Percentiles rank a stretch among this genome's conserved stretches.
phyloP scores from a whole-genome alignment of 2,329 filamentous ascomycete species.

The Hypocrella siamensis region DNA sequence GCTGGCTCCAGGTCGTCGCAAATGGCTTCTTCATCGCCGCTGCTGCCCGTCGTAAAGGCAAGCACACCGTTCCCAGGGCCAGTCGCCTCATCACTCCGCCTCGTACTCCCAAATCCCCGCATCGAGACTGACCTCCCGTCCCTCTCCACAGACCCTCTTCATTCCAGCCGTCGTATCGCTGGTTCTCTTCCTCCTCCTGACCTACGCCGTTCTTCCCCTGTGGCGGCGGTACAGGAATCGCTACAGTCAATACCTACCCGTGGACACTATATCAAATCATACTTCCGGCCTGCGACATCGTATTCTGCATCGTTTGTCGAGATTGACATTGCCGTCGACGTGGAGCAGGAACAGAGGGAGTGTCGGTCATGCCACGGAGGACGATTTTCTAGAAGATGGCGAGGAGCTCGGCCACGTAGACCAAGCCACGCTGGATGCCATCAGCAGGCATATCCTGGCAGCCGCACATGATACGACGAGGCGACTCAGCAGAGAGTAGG shows the following conservation, averaged over 20 bases:
- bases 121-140: background rate
- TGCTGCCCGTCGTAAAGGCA: slow-evolving; percentile 19
- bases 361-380: slow-evolving; percentile 33
- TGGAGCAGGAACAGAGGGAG: slow-evolving; percentile 27
- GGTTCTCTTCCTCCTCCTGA: slow-evolving; percentile 48
- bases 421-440: slow-evolving; percentile 25
- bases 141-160: slow-evolving; percentile 43
- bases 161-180: slow-evolving; percentile 58
- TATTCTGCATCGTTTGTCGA: slow-evolving; percentile 17
- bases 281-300: slow-evolving; percentile 38
- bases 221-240: slow-evolving; percentile 55
- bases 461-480: slow-evolving; percentile 31
- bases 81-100: too few relatives aligned
- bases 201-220: slow-evolving; percentile 49
- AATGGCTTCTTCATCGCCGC: slow-evolving; percentile 2
- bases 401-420: slow-evolving; percentile 52
- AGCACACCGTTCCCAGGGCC: slow-evolving; percentile 4
- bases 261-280: slow-evolving; percentile 45
- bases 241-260: slow-evolving; percentile 59
- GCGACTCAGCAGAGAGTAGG: slow-evolving; percentile 60
- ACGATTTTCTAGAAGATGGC: slow-evolving; percentile 28
- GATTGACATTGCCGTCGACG: slow-evolving; percentile 22
- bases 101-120: too few relatives aligned
- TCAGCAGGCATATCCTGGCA: slow-evolving; percentile 18
- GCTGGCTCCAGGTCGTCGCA: background rate